These are phyloP conservation scores for Penicillium sp. DNA, from an alignment of 2,329 filamentous ascomycete species.

Conservation along the genomic window DNA sequence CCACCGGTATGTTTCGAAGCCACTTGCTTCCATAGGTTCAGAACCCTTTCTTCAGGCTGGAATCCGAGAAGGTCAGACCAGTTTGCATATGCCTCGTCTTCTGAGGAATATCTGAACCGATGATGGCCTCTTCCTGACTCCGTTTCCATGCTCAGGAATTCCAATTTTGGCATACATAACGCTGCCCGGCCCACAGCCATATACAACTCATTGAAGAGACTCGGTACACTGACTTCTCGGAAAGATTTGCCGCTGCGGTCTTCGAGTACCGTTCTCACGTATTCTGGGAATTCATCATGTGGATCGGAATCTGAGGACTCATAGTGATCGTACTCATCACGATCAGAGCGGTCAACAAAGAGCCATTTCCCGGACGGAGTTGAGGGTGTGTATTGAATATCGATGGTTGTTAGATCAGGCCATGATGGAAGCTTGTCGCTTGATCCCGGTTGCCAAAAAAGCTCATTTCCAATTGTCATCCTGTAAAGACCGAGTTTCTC, in stretches of 20 bases:
- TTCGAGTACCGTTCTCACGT: slow-evolving; percentile 5
- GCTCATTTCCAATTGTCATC: not conserved
- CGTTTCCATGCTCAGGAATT: not conserved
- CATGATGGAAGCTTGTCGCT: not conserved
- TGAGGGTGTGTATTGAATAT: not conserved
- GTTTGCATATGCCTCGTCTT: not conserved
- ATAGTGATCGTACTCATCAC: not conserved
- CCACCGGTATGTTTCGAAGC: not conserved
- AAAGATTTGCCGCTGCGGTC: not conserved
- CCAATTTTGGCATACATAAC: not conserved
- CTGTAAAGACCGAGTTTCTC: not conserved
- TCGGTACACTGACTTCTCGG: not conserved
- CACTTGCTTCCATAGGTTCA: slow-evolving; percentile 4
- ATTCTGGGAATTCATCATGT: slow-evolving; percentile 7
- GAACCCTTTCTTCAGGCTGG: slow-evolving; percentile 4
- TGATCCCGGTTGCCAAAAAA: not conserved
- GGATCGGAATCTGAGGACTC: slow-evolving; percentile 5
- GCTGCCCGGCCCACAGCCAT: not conserved
- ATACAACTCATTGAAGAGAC: not conserved
- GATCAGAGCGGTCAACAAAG: not conserved
- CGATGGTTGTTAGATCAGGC: not conserved
- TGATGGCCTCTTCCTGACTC: not conserved
- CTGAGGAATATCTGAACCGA: slow-evolving; percentile 4
- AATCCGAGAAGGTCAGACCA: slow-evolving; percentile 2
- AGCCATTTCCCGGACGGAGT: not conserved